Conservation (phyloP, 441 rosid genomes). For the Raphanus hybrid region DNA sequence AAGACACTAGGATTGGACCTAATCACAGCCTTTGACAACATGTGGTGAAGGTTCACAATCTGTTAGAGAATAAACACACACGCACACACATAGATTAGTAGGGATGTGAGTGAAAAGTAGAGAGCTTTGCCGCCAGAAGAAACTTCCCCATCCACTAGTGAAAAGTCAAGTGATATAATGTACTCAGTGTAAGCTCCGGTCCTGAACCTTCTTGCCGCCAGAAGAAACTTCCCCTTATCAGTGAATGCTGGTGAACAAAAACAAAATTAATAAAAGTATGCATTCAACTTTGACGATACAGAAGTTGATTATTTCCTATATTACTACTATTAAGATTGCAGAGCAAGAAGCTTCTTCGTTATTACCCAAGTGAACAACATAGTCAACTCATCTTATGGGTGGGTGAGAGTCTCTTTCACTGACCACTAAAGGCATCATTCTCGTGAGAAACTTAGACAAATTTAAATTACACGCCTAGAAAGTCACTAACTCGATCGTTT, state of each 20-base stretch:
- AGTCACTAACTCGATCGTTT: too few species aligned
- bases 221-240: slow-evolving; percentile 87
- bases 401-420: slow-evolving; percentile 25
- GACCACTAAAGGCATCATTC: slow-evolving; percentile 24
- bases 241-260: slow-evolving; percentile 55
- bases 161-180: slow-evolving; percentile 74
- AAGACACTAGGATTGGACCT: slow-evolving; percentile 77
- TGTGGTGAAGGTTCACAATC: slow-evolving; percentile 93
- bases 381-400: slow-evolving; percentile 38
- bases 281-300: slow-evolving; percentile 2
- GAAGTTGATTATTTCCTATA: slow-evolving; percentile 8
- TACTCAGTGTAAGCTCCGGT: slow-evolving; percentile 81
- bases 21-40: slow-evolving; percentile 76
- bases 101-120: slow-evolving; percentile 5
- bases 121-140: not conserved
- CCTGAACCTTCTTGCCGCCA: slow-evolving; percentile 87
- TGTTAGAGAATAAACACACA: slow-evolving; percentile 37
- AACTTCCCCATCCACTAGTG: too few species aligned
- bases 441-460: slow-evolving; percentile 43
- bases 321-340: not conserved
- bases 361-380: slow-evolving; percentile 22
- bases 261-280: not conserved
- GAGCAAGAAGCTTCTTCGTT: slow-evolving; percentile 4
- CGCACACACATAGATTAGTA: not conserved
- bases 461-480: too few species aligned